Evolutionary conservation across 176 grass and related monocot genomes (phyloP).

Genomic region (Musa beccarii): DNA sequence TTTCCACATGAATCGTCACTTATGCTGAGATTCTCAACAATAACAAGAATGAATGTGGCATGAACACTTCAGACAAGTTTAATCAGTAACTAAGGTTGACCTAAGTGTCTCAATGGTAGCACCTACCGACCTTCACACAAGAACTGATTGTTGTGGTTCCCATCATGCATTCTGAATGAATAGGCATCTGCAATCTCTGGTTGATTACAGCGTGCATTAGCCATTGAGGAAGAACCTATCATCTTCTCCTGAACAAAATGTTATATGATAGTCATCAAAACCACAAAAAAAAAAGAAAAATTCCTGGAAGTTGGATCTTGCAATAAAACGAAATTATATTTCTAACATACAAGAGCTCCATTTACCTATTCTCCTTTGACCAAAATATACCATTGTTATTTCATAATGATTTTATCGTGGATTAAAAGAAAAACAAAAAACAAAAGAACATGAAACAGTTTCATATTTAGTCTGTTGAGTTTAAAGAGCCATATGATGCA

Average conservation of each 20-base stretch:
- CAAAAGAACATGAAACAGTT: background rate
- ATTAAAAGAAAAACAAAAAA: background rate
- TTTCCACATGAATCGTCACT: too few relatives aligned
- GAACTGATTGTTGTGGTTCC: conserved; percentile 50
- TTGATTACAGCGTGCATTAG: conserved; percentile 40
- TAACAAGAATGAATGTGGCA: background rate
- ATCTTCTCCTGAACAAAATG: conserved; percentile 55
- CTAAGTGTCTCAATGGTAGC: background rate
- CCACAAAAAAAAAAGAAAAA: background rate
- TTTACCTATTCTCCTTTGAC: too few relatives aligned
- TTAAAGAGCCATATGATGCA: background rate
- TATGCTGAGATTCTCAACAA: background rate
- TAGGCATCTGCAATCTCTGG: conserved; percentile 32
- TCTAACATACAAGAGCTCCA: background rate
- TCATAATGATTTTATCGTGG: too few relatives aligned
- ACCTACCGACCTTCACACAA: conserved; percentile 39
- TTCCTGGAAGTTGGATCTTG: conserved; percentile 12
- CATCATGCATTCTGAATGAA: conserved; percentile 50
- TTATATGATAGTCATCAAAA: background rate
- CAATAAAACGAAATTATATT: background rate
- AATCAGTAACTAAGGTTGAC: background rate
- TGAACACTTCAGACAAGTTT: background rate
- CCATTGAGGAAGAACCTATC: conserved; percentile 22
- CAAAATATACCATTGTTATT: too few relatives aligned
- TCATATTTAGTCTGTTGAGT: background rate